Evolutionary conservation across 2,329 filamentous ascomycete species (phyloP).

Genomic region (Aspergillus glaucus): DNA sequence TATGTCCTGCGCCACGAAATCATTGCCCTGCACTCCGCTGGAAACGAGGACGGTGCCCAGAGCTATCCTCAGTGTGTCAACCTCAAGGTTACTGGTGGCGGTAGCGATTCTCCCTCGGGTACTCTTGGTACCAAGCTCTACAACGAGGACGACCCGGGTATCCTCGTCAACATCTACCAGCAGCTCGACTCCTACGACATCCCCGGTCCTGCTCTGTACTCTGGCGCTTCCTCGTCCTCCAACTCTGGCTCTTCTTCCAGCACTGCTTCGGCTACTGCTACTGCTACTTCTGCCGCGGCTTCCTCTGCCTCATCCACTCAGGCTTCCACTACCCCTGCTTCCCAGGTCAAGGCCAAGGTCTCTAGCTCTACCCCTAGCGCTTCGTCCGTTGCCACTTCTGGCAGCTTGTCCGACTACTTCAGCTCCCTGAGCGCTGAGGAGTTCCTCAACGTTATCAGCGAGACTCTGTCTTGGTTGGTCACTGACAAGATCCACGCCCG

Average conservation of each 20-base stretch:
- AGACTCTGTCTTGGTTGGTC: conserved; percentile 28
- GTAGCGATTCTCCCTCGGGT: conserved; percentile 43
- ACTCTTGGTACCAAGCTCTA: conserved; percentile 51
- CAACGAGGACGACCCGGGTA: conserved; percentile 52
- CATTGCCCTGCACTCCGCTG: conserved; percentile 48
- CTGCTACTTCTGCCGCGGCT: conserved; percentile 8
- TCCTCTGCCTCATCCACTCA: conserved; percentile 8
- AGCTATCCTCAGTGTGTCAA: conserved; percentile 57
- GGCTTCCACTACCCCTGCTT: conserved; percentile 15
- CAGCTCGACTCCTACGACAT: conserved; percentile 43
- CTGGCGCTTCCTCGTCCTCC: conserved; percentile 17
- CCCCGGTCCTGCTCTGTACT: conserved; percentile 43
- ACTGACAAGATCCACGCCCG: conserved; percentile 28
- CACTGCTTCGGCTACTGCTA: conserved; percentile 5
- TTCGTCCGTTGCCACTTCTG: conserved; percentile 6
- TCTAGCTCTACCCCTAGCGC: conserved; percentile 9
- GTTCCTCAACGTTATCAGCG: conserved; percentile 22
- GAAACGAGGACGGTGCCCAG: conserved; percentile 42
- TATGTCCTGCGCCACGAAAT: conserved; percentile 53
- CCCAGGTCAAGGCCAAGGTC: conserved; percentile 17
- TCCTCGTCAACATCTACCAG: conserved; percentile 55
- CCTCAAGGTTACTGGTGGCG: conserved; percentile 53
- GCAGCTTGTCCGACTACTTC: conserved; percentile 19
- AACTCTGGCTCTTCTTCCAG: conserved; percentile 9
- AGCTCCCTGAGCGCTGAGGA: conserved; percentile 25